Conservation (phyloP, 805 yeast genomes). For the Yarrowia sp. region DNA sequence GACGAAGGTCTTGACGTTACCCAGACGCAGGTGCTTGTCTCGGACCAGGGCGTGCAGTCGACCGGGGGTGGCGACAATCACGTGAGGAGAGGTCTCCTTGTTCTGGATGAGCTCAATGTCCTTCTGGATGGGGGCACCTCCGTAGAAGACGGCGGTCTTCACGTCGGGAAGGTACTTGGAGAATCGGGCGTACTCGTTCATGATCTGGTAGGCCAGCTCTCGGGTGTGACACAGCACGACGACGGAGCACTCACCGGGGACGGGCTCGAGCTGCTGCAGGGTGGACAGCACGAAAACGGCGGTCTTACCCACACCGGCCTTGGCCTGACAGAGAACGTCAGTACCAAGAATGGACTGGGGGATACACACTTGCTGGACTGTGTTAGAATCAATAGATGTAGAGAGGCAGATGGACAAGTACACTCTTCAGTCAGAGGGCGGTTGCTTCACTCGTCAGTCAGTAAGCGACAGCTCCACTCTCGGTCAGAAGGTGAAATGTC, state of each 20-base stretch:
- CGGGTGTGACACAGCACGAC: slow-evolving; percentile 97
- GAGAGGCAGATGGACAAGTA: too few relatives aligned
- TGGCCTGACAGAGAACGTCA: slow-evolving; percentile 98
- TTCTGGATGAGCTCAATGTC: slow-evolving; percentile 88
- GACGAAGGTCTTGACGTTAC: slow-evolving; percentile 91
- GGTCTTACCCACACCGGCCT: slow-evolving; percentile 99
- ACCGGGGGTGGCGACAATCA: slow-evolving; percentile 98
- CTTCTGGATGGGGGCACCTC: slow-evolving; percentile 86
- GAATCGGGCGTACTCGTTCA: slow-evolving; percentile 96
- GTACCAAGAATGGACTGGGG: slow-evolving; percentile 98
- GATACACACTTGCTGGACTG: slow-evolving; percentile 96
- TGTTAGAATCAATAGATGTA: slow-evolving; percentile 31
- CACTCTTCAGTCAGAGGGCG: too few relatives aligned
- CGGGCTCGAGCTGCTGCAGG: slow-evolving; percentile 95
- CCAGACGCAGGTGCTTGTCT: slow-evolving; percentile 85
- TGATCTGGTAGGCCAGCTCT: slow-evolving; percentile 97
- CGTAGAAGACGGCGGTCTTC: slow-evolving; percentile 94
- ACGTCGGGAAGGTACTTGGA: slow-evolving; percentile 99
- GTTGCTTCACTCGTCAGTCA: neutral
- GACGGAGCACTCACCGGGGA: slow-evolving; percentile 94
- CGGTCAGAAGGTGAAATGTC: too few relatives aligned
- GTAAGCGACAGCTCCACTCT: too few relatives aligned
- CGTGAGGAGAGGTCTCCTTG: slow-evolving; percentile 94
- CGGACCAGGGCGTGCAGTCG: slow-evolving; percentile 92
- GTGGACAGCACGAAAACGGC: slow-evolving; percentile 97